Evolutionary conservation across 805 yeast species (phyloP), one percentile per base, ranked within the genome.

Genomic region (Candida maesae): DNA sequence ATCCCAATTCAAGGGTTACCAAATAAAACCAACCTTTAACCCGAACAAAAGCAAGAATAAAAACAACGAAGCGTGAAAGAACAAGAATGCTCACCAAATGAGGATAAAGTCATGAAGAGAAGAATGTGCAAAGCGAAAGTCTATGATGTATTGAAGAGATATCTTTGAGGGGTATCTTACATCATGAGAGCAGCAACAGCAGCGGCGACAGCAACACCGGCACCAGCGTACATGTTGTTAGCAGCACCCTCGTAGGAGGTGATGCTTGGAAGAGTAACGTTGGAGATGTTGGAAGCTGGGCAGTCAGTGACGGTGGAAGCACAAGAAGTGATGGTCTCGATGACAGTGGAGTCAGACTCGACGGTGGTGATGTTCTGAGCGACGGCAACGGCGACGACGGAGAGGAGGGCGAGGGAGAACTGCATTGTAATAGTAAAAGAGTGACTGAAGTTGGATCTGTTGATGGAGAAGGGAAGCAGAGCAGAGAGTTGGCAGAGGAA

Each of bases 231-330:
- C 42, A 44, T 33, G 37, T 35, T 40, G 47, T 46, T 41, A 44
- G 57, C 64, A 46, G 51, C 55, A 59, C 60, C 64, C 39, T 44
- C 55, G 46, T 33, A 59, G 30, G 58, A 45, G 35, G 62, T 33
- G 35, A 59, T 47, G 8, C 58, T 18, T 39, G 56, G 54, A 35
- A 40, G 25, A 28, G 63, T 50, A 29, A 47, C 41, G 51, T 53
- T 55, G 24, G 53, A 31, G 13, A 23, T 19, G 52, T 52, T 55
- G 11, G 39, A 25, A 21, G 38, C 44, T 46, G 55, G 52, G 27
- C 52, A 47, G 42, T 36, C 28, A 14, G 54, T 46, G 47, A 33
- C 35, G 23, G 46, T 37, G 8, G 46, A 16, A 17, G 45, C 54
- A 50, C 53, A 50, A 15, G 30, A 25, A 14, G 46, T 46, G 47